Evolutionary conservation across 805 yeast genomes (phyloP).

Genomic region (Myxozyma neotropica): DNA sequence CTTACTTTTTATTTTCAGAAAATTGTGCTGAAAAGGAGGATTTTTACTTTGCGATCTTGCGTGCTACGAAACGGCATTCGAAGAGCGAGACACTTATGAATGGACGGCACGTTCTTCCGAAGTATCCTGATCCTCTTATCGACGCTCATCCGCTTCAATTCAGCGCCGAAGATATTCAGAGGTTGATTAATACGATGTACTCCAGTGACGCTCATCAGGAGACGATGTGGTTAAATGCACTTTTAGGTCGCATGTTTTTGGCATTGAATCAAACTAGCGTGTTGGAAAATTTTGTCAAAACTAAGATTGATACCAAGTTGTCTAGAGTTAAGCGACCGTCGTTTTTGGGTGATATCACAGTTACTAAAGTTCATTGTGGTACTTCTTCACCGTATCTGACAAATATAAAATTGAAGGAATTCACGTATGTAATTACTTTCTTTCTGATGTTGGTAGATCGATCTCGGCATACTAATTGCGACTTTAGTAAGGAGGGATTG

Average conservation of each 20-base stretch:
- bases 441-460: neutral
- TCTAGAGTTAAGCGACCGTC: slow-evolving; percentile 83
- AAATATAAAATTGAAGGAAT: slow-evolving; percentile 64
- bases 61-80: slow-evolving; percentile 60
- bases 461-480: neutral
- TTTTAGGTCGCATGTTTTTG: slow-evolving; percentile 79
- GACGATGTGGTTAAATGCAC: slow-evolving; percentile 88
- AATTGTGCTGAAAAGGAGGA: slow-evolving; percentile 85
- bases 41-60: slow-evolving; percentile 84
- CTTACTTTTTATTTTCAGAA: slow-evolving; percentile 72
- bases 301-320: slow-evolving; percentile 68
- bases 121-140: slow-evolving; percentile 55
- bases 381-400: slow-evolving; percentile 78
- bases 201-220: slow-evolving; percentile 81
- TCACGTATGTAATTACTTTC: slow-evolving; percentile 45
- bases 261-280: slow-evolving; percentile 71
- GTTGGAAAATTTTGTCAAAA: slow-evolving; percentile 59
- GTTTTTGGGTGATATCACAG: slow-evolving; percentile 78
- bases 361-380: slow-evolving; percentile 74
- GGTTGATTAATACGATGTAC: slow-evolving; percentile 72
- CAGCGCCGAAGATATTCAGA: slow-evolving; percentile 69
- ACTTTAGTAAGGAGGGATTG: slow-evolving; percentile 67
- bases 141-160: slow-evolving; percentile 76
- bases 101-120: slow-evolving; percentile 23
- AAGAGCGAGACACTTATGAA: slow-evolving; percentile 4